phyloP scores from a whole-genome alignment of 148 eudicot genomes.

The Camellia japonica region DNA sequence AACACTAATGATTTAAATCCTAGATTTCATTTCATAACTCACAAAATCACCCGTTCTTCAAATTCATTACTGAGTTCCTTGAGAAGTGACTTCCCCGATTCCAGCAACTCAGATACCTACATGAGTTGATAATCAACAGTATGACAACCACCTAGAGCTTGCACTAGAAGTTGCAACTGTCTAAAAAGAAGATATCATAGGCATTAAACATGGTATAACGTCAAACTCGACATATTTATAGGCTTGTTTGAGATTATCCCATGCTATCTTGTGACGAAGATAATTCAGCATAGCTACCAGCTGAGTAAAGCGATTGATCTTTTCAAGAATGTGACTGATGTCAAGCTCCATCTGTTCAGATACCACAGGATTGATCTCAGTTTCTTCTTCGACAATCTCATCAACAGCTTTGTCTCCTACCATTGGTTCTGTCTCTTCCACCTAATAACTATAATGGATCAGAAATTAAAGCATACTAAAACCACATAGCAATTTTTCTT shows the following conservation, averaged over 20 bases:
- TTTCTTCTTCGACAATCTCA: conserved; percentile 55
- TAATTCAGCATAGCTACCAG: conserved; percentile 42
- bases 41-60: conserved; percentile 81
- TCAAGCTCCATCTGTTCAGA: conserved; percentile 81
- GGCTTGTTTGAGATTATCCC: conserved; percentile 6
- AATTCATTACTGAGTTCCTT: conserved; percentile 64
- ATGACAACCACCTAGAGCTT: conserved; percentile 11
- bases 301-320: conserved; percentile 69
- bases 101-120: conserved; percentile 85
- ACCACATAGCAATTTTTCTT: not conserved
- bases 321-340: conserved; percentile 64
- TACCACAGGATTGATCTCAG: conserved; percentile 39
- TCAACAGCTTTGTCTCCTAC: conserved; percentile 35
- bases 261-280: not conserved
- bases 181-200: not conserved
- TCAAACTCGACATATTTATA: not conserved
- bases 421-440: conserved; percentile 41
- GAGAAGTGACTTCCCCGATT: conserved; percentile 71
- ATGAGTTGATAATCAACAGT: conserved; percentile 12
- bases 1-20: not conserved
- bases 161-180: not conserved
- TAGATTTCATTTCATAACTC: conserved; percentile 25
- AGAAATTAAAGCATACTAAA: conserved; percentile 14
- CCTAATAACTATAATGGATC: conserved; percentile 28
- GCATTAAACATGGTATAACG: conserved; percentile 3